These are phyloP conservation scores for Starmerella etchellsii DNA, from an alignment of 805 yeast genomes.

Conservation along the genomic window DNA sequence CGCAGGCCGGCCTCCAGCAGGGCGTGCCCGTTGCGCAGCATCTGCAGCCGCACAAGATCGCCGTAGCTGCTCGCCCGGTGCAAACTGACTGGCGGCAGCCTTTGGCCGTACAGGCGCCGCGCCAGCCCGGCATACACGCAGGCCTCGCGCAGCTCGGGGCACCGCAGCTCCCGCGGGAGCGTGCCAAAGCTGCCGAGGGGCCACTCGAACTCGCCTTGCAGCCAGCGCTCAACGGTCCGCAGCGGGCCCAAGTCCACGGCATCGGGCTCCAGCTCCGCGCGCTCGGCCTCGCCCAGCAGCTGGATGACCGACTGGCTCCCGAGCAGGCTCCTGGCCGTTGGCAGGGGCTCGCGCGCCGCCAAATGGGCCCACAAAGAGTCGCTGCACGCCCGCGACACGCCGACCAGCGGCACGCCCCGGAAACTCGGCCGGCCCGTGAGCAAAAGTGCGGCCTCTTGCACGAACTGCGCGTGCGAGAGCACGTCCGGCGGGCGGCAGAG, in stretches of 20 bases:
- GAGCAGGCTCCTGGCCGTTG: neutral
- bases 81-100: neutral
- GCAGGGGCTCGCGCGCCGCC: neutral
- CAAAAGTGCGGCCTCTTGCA: neutral
- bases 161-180: neutral
- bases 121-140: neutral
- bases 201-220: constrained; percentile 1
- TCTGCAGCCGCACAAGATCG: neutral
- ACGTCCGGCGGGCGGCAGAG: neutral
- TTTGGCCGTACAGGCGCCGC: neutral
- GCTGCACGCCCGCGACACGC: neutral
- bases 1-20: constrained; percentile 9
- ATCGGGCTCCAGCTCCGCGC: too few relatives aligned
- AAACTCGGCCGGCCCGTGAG: neutral
- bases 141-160: neutral
- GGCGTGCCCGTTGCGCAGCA: neutral
- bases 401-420: neutral
- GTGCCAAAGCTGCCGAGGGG: neutral
- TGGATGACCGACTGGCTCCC: neutral
- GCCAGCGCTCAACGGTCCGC: constrained; percentile 1
- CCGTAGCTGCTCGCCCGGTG: too few relatives aligned
- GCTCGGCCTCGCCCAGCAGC: neutral
- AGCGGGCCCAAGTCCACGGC: too few relatives aligned
- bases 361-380: neutral
- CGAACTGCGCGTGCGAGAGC: neutral